Conservation (phyloP, 352 stramenopile genomes). For the Blastocystis sp. region DNA sequence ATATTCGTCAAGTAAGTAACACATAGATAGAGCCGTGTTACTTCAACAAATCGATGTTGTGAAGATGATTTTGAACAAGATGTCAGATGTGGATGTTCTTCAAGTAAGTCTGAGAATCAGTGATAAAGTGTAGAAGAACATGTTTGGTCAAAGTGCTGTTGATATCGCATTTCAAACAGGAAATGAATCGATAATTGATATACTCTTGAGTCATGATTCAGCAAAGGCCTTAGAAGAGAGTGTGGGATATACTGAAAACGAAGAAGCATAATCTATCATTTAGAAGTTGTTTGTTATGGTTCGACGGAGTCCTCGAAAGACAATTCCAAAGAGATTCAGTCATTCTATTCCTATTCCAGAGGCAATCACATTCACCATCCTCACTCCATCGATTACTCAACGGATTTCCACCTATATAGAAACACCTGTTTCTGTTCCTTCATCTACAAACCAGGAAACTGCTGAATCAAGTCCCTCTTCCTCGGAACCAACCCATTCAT, state of each 20-base stretch:
- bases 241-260: conserved; percentile 38
- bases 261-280: conserved; percentile 8
- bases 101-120: neutral
- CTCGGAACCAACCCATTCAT: neutral
- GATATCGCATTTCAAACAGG: conserved; percentile 41
- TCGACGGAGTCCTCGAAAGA: neutral
- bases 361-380: neutral
- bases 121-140: conserved; percentile 24
- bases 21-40: conserved; percentile 8
- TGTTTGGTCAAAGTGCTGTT: conserved; percentile 20
- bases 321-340: neutral
- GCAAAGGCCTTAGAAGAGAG: neutral
- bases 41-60: conserved; percentile 23
- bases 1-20: neutral
- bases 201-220: conserved; percentile 13
- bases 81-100: neutral
- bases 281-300: conserved; percentile 45
- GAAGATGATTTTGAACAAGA: neutral
- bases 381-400: neutral
- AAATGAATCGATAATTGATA: conserved; percentile 30
- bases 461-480: neutral
- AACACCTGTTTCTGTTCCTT: neutral
- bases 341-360: neutral
- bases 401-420: neutral
- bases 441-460: neutral